Evolutionary conservation across 495 filamentous ascomycete genomes (phyloP), one percentile per base, ranked within the genome.

Genomic region (Penicillium ochrochloron): DNA sequence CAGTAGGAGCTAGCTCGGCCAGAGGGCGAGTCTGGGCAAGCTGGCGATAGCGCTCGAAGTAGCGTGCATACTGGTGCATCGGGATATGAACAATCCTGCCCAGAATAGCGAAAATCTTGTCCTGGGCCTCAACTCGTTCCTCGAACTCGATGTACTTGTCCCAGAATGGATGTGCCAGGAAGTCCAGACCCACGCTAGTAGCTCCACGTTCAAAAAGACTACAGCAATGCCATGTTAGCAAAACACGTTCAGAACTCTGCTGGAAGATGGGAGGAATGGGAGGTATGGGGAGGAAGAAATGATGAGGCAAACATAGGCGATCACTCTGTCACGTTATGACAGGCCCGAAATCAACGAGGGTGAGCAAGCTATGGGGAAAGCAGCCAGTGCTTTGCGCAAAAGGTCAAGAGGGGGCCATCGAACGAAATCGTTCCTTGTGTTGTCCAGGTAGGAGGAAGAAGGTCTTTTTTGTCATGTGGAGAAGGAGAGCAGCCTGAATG

Each of bases 141-240:
- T 98, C 95, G 69, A 93, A 98, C 69, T 97, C 95, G 58, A 98
- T 85, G 69, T 97, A 99, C 77, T 97, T 98, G 71, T 98, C 96
- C 95, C 95, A 99, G 82, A 99, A 97, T 0, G 92, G 93, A 72
- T 97, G 93, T 5, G 93, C 88, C 10, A 96, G 84, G 74, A 97
- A 99, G 76, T 99, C 95, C 34, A 97, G 84, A 17, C 96, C 95
- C 21, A 97, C 93, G 68, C 85, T 87, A 46, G 82, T 85, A 17
- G 93, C 94, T 57, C 89, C 95, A 70, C 96, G 90, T 76, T 98
- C 96, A 71, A 97, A 99, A 7, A 99, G 85, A 59, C 96, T 99
- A 75, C 37, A 50, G 48, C 31, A 15, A 39, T 21, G 58, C 51
- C 10, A 61, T 21, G 74, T 85, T 59, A 85, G 82, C 66, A 72